A percentile compares a stretch with the other conserved stretches of the same genome.
These are phyloP conservation scores for Ambrosia hybrid DNA, from an alignment of 140 eudicot genomes.

Conservation along the genomic window DNA sequence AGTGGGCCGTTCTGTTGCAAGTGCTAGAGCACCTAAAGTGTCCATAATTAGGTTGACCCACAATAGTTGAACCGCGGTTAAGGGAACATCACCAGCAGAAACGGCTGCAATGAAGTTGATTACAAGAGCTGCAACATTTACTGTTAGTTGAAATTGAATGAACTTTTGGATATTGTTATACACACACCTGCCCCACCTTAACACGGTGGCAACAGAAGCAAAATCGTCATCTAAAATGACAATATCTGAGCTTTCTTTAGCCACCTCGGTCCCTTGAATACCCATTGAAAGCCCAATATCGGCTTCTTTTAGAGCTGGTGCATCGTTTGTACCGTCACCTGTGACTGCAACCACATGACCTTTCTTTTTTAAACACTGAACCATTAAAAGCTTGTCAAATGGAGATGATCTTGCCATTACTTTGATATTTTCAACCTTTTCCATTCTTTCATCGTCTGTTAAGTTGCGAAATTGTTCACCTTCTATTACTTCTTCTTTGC, in stretches of 20 bases:
- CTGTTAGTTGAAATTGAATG: conserved; percentile 73
- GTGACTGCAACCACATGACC: conserved; percentile 88
- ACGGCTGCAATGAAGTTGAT: conserved; percentile 46
- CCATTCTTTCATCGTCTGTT: conserved; percentile 61
- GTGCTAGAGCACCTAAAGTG: conserved; percentile 55
- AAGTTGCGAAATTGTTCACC: conserved; percentile 65
- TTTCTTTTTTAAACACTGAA: conserved; percentile 55
- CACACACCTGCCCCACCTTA: conserved; percentile 79
- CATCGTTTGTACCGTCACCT: conserved; percentile 72
- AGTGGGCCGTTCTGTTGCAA: conserved; percentile 50
- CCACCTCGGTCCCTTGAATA: conserved; percentile 55
- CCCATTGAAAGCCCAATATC: conserved; percentile 86
- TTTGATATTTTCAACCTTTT: conserved; percentile 49
- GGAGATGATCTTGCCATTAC: conserved; percentile 93
- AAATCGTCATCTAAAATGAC: conserved; percentile 76
- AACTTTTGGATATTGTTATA: conserved; percentile 76
- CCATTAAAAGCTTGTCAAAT: conserved; percentile 71
- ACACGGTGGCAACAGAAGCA: conserved; percentile 56
- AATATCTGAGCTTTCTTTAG: conserved; percentile 74
- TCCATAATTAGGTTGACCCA: conserved; percentile 59
- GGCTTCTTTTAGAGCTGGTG: conserved; percentile 69
- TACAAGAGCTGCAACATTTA: conserved; percentile 48
- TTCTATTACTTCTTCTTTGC: conserved; percentile 51
- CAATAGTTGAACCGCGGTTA: conserved; percentile 44
- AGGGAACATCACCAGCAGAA: conserved; percentile 51